Evolutionary conservation across 2,329 filamentous ascomycete species (phyloP), one percentile per base, ranked within the genome.

Genomic region (Microdochium trichocladiopsis): DNA sequence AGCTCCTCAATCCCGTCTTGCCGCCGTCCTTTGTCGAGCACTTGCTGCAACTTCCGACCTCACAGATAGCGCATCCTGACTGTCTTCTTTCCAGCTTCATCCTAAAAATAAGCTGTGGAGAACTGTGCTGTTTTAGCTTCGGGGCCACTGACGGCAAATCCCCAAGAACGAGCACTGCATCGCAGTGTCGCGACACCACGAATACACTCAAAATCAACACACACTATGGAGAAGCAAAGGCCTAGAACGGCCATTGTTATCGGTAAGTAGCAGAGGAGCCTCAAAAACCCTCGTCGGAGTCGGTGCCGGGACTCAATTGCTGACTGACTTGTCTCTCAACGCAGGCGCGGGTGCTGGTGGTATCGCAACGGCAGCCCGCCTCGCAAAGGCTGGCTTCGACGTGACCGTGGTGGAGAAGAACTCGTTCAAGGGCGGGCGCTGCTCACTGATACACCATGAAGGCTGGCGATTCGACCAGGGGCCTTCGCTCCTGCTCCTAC

Each of bases 381-480:
- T 90, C 11, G 84, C 85, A 49, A 85, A 84, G 62, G 79, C 85
- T 2, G 87, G 87, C 37, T 83, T 86, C 64, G 66, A 76, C 31
- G 87, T 90, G n/a, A 90, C 85, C 0, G 83, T 90, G 2, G 69
- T 90, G n/a, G 87, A 91, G 67, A 90, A 90, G 73, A 90, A 90
- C 62, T 71, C 72, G 52, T 88, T 87, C 64, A 84, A 82, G 0
- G 87, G 87, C 47, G 87, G 87, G 3, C 75, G 87, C 51, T 90
- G 86, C 68, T 86, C 81, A 47, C 68, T 90, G 24, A 76, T 90
- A 36, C 71, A 79, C 50, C 71, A 79, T 53, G 69, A 79, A 48
- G 82, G 79, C 51, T 82, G 83, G 65, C 81, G 87, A 53, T 90
- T 90, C 70, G 87, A 91, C 62, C 86, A 90, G 72, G 87, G 87